These are phyloP conservation scores for Lentinus tigrinus DNA, from an alignment of 768 basidiomycete genomes.

Conservation along the genomic window DNA sequence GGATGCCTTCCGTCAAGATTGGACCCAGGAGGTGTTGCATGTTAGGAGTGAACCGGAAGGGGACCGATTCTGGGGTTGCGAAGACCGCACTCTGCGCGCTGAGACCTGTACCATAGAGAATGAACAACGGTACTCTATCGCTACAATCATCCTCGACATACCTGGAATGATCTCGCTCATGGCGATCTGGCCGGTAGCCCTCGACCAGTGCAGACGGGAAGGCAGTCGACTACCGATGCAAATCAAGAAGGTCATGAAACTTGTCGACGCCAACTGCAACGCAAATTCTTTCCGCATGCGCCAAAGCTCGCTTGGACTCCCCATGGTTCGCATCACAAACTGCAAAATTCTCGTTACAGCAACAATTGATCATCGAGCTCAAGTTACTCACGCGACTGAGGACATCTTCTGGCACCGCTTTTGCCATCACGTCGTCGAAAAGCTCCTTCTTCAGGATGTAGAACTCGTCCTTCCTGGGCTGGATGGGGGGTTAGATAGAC, in stretches of 20 bases:
- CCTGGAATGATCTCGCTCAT: slow-evolving; percentile 93
- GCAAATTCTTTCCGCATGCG: slow-evolving; percentile 97
- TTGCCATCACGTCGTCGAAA: slow-evolving; percentile 81
- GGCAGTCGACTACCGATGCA: slow-evolving; percentile 83
- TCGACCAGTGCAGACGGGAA: slow-evolving; percentile 81
- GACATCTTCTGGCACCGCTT: slow-evolving; percentile 88
- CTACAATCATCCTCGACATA: slow-evolving; percentile 27
- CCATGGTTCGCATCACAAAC: slow-evolving; percentile 92
- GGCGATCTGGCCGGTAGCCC: slow-evolving; percentile 85
- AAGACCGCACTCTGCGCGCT: slow-evolving; percentile 56
- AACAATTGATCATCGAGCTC: background rate
- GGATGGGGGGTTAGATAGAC: background rate
- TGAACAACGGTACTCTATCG: background rate
- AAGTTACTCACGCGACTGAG: slow-evolving; percentile 67
- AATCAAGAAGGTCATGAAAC: slow-evolving; percentile 91
- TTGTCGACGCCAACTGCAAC: slow-evolving; percentile 79
- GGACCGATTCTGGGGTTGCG: slow-evolving; percentile 81
- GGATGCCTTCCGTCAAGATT: slow-evolving; percentile 83
- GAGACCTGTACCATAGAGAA: slow-evolving; percentile 20
- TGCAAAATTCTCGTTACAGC: slow-evolving; percentile 29
- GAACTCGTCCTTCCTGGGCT: slow-evolving; percentile 63
- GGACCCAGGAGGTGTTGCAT: slow-evolving; percentile 92
- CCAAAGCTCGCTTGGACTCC: slow-evolving; percentile 84
- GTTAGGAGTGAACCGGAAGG: slow-evolving; percentile 97
- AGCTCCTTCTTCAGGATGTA: slow-evolving; percentile 77